Conservation (phyloP, 129 eudicot species). For the Scalesia atractyloides region DNA sequence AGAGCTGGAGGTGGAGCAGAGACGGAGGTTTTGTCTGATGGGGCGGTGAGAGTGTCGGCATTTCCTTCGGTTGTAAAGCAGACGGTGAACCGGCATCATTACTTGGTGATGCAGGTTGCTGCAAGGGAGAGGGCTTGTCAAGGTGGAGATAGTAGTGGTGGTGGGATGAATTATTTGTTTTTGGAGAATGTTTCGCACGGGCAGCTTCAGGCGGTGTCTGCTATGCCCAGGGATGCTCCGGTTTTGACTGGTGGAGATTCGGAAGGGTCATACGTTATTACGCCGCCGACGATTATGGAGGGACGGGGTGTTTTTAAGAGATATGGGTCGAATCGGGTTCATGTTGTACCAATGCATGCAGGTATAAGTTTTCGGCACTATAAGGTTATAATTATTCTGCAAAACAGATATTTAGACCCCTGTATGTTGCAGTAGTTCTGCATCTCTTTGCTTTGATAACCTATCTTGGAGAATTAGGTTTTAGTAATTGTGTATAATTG, state of each 20-base stretch:
- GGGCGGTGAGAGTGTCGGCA: constrained; percentile 52
- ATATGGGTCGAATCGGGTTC: constrained; percentile 53
- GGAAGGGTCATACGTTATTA: constrained; percentile 64
- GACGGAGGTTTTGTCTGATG: constrained; percentile 55
- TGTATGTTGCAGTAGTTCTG: constrained; percentile 9
- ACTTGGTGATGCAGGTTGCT: constrained; percentile 55
- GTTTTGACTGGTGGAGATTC: constrained; percentile 43
- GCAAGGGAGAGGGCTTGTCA: constrained; percentile 61
- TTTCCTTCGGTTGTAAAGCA: constrained; percentile 72
- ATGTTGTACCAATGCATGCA: constrained; percentile 88
- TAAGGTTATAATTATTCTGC: constrained; percentile 1
- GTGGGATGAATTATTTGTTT: constrained; percentile 22
- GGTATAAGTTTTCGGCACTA: constrained; percentile 37
- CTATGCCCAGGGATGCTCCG: constrained; percentile 65
- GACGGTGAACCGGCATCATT: constrained; percentile 62
- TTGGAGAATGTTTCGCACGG: constrained; percentile 93
- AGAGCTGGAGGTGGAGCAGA: constrained; percentile 22
- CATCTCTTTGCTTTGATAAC: not conserved
- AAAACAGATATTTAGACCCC: not conserved
- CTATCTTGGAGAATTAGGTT: not conserved
- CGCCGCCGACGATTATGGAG: constrained; percentile 68
- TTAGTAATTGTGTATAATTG: not conserved
- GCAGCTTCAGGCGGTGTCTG: constrained; percentile 85
- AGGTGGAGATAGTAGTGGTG: constrained; percentile 47
- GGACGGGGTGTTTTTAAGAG: constrained; percentile 69